These are phyloP conservation scores for Trichophyton rubrum DNA, from an alignment of 2,329 filamentous ascomycete species.

Conservation along the genomic window DNA sequence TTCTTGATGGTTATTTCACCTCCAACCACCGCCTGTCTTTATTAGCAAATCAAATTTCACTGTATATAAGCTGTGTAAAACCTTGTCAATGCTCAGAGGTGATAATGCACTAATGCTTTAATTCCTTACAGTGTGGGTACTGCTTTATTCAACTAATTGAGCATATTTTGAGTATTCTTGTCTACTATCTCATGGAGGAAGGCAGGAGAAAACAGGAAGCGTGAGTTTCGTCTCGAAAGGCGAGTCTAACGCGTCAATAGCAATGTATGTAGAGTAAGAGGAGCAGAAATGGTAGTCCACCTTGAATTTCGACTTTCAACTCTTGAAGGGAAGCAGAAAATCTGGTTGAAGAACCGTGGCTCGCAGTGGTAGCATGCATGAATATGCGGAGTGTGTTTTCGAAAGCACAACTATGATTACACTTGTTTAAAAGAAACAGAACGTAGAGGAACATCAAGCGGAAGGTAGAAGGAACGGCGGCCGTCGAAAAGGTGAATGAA, in stretches of 20 bases:
- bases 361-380: not conserved
- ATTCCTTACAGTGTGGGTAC: not conserved
- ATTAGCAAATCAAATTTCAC: not conserved
- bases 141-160: not conserved
- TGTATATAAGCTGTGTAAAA: not conserved
- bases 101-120: not conserved
- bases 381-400: not conserved
- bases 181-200: not conserved
- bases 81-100: not conserved
- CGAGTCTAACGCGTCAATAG: not conserved
- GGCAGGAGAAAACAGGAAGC: not conserved
- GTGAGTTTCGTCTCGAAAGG: not conserved
- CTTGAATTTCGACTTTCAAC: not conserved
- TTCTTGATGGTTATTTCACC: not conserved
- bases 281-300: not conserved
- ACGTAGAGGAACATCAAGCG: not conserved
- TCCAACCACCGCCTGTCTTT: not conserved
- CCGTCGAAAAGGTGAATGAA: not conserved
- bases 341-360: not conserved
- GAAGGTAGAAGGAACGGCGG: not conserved
- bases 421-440: not conserved
- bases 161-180: not conserved
- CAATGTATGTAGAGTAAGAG: not conserved
- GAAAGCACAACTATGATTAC: not conserved
- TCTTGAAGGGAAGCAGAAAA: not conserved